Base-by-base conservation (phyloP, 2,329 filamentous ascomycete species). In the Colletotrichum noveboracense region DNA sequence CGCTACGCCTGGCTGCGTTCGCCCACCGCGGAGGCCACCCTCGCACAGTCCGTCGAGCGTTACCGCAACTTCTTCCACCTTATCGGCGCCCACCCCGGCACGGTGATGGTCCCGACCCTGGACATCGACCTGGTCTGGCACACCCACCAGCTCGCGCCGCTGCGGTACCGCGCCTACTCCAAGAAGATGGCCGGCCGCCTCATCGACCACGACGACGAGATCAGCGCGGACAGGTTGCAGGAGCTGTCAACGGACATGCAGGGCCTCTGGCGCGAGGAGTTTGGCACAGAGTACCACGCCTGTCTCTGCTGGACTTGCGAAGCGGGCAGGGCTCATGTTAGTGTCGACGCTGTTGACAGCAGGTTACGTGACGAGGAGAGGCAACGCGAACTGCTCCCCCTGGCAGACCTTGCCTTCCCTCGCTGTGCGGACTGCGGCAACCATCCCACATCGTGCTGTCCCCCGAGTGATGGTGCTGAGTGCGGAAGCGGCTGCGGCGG, bases 61-160 rank as follows among this genome's bases (percentile, higher is more conserved):
- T 89, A 89, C 74, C 75, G 76, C 16, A 81, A 82, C 34, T 87
- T 87, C 71, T 78, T 86, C 48, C 77, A 78, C 12, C 80, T 87
- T 5, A 77, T 86, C 52, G 79, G 78, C 36, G 71, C 78, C 1
- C 78, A 84, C 68, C 79, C 80, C 7, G 70, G 71, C 7, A 80
- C 30, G 12, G 82, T 81, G 16, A 74, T 85, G 6, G 85, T 87
- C 3, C 86, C 86, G 0, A 87, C 86, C 0, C 77, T 86, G 6
- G 86, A 87, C 73, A 83, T 88, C 21, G 86, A 88, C 74, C 79
- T 88, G 0, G 82, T 82, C 1, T 88, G 86, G 86, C 85, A 87
- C 64, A 88, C 86, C 0, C 85, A 87, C 66, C 86, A 87, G 69
- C 83, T 83, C 62, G 82, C 80, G 2, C 79, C 83, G 0, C 73